Base-by-base conservation (phyloP, 2,329 filamentous ascomycete genomes). In the Aspergillus candidus region DNA sequence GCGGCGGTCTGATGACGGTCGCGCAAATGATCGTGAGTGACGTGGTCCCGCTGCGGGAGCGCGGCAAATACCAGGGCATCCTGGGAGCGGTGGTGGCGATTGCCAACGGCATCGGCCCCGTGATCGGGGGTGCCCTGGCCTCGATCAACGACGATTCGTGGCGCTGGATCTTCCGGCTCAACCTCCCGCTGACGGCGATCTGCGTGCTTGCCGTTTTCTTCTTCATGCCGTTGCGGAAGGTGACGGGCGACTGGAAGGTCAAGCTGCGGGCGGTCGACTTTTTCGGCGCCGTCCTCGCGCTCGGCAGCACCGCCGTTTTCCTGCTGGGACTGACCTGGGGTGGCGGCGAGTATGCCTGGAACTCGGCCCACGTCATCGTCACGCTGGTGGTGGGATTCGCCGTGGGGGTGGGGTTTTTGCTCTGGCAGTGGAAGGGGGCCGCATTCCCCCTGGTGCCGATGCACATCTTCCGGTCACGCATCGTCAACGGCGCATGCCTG, bases 11-110 rank as follows among this genome's bases (percentile, higher is more conserved):
- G 27, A 74, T 72, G 44, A 77, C 74, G 3, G 63, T 82, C 18
- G 67, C 72, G 5, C 79, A 80, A 69, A 80, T 82, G 60, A 79
- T 82, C 35, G 73, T 82, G 10, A 76, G 71, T n/a, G 79, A 82
- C 53, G 67, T 82, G 4, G 77, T 80, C 0, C 75, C 77, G 1
- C 64, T 82, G 4, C 72, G 78, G 50, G 73, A 80, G 51, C 64
- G 79, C 47, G 79, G 79, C 3, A 79, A 78, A 55, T 78, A 69
- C 54, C 86, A 90, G 61, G 82, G 72, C 27, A 61, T 60, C 27
- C 40, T 55, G 2, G 76, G 75, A 2, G 70, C 73, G 0, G 73
- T 77, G 1, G 73, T 76, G 1, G 76, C 74, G 2, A 57, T 79
- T 15, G 71, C 74, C 0, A 77, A 79, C 44, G 75, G 74, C 2